A percentile compares a stretch with the other conserved stretches of the same genome.
Evolutionary conservation across 306 rosid species (phyloP).

Genomic region (Cucurbita maxima): DNA sequence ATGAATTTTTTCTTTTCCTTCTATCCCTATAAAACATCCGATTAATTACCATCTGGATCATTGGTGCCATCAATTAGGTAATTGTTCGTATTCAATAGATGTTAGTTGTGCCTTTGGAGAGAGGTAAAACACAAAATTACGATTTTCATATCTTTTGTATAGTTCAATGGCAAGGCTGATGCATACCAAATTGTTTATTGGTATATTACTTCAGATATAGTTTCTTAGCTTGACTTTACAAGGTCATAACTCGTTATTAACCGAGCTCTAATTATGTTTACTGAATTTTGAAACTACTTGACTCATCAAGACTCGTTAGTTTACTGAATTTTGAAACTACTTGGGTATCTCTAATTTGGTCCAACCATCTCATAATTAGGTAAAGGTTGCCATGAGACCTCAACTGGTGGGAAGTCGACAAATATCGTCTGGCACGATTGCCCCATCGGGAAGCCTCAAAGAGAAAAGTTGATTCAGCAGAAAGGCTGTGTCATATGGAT

Average conservation of each 20-base stretch:
- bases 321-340: not conserved
- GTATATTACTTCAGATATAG: not conserved
- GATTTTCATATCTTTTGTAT: not conserved
- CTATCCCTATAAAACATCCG: not conserved
- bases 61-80: not conserved
- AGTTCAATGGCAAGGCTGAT: not conserved
- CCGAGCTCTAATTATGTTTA: not conserved
- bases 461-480: conserved; percentile 71
- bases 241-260: not conserved
- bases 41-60: not conserved
- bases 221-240: not conserved
- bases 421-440: conserved; percentile 82
- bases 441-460: conserved; percentile 56
- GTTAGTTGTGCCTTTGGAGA: not conserved
- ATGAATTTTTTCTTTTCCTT: not conserved
- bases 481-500: conserved; percentile 96
- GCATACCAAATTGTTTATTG: not conserved
- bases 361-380: conserved; percentile 34
- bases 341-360: conserved; percentile 17
- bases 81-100: not conserved
- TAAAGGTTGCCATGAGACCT: conserved; percentile 24
- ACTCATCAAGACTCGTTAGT: too few relatives aligned
- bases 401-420: conserved; percentile 52
- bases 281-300: not conserved
- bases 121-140: not conserved